Evolutionary conservation across 768 basidiomycete genomes (phyloP).

Genomic region (Rickenella mellea): DNA sequence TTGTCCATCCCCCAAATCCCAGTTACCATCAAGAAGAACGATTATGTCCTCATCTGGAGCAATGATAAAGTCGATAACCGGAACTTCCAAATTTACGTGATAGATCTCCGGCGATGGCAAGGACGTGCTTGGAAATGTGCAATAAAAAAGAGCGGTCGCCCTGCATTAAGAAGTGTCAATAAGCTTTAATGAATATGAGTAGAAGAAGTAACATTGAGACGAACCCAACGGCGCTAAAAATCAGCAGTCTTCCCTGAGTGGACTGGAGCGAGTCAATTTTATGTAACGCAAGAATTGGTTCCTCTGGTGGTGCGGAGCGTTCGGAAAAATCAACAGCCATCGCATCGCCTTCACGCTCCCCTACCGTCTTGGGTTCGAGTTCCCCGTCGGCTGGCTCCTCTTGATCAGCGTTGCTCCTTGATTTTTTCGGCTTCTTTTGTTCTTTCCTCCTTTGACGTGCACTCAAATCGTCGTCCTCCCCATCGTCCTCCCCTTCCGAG

Average conservation of each 20-base stretch:
- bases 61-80: conserved; percentile 50
- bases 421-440: conserved; percentile 9
- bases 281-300: conserved; percentile 41
- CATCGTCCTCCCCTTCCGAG: conserved; percentile 18
- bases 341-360: neutral
- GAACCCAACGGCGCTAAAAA: conserved; percentile 72
- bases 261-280: conserved; percentile 41
- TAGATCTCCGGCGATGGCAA: conserved; percentile 18
- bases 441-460: conserved; percentile 7
- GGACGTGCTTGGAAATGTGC: conserved; percentile 21
- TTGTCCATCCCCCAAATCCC: conserved; percentile 22
- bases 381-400: conserved; percentile 11
- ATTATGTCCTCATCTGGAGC: conserved; percentile 23
- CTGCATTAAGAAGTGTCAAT: conserved; percentile 25
- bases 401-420: conserved; percentile 9
- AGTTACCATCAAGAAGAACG: conserved; percentile 46
- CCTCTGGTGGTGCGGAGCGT: conserved; percentile 2
- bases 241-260: conserved; percentile 27
- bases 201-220: conserved; percentile 14
- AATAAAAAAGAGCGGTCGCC: conserved; percentile 57
- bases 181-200: neutral
- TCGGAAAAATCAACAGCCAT: neutral
- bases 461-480: conserved; percentile 11
- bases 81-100: conserved; percentile 41
- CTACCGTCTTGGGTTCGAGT: conserved; percentile 14